Percentiles rank a stretch among this genome's conserved stretches.
Evolutionary conservation across 2,329 filamentous ascomycete genomes (phyloP).

Genomic region (Hypocrella siamensis): DNA sequence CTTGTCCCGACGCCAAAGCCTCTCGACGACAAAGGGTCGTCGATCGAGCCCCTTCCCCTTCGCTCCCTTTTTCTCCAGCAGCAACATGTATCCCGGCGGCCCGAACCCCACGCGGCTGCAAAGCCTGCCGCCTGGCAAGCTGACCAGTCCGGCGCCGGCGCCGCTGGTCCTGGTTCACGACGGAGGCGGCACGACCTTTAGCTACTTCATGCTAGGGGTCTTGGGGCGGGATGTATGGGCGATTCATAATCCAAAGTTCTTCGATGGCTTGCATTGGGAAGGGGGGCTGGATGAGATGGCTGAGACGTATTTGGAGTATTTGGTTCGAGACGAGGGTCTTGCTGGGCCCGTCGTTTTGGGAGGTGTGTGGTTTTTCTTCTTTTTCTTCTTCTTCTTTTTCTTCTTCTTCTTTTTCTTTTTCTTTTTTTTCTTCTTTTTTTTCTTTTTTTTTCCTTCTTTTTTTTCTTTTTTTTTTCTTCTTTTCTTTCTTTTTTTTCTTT

Average conservation of each 20-base stretch:
- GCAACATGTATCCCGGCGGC: conserved; percentile 9
- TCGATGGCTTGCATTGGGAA: conserved; percentile 9
- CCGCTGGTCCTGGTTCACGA: conserved; percentile 16
- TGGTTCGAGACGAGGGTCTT: conserved; percentile 10
- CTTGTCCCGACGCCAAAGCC: too few relatives aligned
- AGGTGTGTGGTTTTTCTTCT: conserved; percentile 5
- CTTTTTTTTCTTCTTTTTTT: neutral
- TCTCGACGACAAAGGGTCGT: too few relatives aligned
- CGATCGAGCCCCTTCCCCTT: too few relatives aligned
- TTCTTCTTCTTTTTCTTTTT: neutral
- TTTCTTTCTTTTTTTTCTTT: neutral
- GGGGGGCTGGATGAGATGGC: conserved; percentile 16
- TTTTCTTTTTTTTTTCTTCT: too few relatives aligned
- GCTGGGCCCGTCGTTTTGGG: conserved; percentile 12
- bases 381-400: neutral
- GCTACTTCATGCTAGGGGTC: conserved; percentile 13
- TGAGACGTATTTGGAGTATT: conserved; percentile 10
- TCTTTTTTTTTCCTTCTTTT: neutral
- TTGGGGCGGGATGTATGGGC: conserved; percentile 15
- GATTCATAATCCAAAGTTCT: conserved; percentile 14
- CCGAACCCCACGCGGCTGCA: conserved; percentile 12
- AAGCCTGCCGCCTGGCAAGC: conserved; percentile 6
- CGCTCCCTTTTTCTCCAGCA: neutral
- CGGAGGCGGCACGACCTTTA: conserved; percentile 15
- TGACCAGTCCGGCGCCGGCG: conserved; percentile 5